Conservation (phyloP, 2,329 filamentous ascomycete genomes). For the Colletotrichum sp. region DNA sequence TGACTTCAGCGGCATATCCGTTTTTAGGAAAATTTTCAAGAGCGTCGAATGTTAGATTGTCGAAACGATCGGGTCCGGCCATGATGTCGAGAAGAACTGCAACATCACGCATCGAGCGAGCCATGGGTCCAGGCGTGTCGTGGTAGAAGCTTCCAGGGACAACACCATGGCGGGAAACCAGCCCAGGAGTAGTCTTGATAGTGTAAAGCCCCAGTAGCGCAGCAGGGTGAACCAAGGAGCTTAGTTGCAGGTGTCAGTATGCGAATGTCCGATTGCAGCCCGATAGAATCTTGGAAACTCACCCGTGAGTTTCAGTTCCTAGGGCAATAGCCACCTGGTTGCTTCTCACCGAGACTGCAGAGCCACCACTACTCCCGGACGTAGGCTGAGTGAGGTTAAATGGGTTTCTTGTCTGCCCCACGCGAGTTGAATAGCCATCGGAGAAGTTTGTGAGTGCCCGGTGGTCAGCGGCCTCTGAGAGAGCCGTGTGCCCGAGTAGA, state of each 20-base stretch:
- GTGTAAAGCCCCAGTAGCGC: background rate
- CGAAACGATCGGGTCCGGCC: background rate
- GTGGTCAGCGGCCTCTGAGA: background rate
- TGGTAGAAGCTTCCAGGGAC: background rate
- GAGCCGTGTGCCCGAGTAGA: background rate
- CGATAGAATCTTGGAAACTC: background rate
- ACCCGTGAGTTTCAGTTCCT: background rate
- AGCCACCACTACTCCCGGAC: conserved; percentile 9
- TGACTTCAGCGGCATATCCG: background rate
- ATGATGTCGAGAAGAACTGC: background rate
- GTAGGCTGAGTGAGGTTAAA: conserved; percentile 14
- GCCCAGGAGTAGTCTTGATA: background rate
- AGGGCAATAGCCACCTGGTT: background rate
- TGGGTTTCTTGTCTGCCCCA: conserved; percentile 9
- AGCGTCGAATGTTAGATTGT: background rate
- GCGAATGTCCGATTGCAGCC: background rate
- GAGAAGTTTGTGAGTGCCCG: background rate
- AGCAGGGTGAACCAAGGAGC: background rate
- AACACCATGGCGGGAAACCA: background rate
- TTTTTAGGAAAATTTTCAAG: background rate
- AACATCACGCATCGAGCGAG: background rate
- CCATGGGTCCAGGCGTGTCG: background rate
- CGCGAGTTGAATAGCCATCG: conserved; percentile 2
- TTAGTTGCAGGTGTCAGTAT: background rate
- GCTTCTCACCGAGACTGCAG: background rate